phyloP scores from a whole-genome alignment of 805 yeast species.

The Metschnikowia kunwiensis region DNA sequence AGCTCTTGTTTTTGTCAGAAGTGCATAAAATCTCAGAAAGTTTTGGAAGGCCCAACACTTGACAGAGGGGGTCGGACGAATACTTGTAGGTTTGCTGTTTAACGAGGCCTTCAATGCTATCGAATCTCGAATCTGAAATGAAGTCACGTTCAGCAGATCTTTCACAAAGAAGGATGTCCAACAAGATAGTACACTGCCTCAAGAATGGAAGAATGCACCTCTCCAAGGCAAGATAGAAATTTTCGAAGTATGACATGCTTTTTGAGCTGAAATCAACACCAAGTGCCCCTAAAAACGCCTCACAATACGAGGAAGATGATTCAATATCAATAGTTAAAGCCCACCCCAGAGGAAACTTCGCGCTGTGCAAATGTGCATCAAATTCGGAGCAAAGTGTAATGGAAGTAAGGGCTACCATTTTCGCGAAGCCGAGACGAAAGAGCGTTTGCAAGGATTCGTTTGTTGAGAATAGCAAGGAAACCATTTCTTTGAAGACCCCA shows the following conservation, averaged over 20 bases:
- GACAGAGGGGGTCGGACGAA: constrained; percentile 25
- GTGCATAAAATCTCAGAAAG: constrained; percentile 2
- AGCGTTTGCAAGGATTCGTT: constrained; percentile 42
- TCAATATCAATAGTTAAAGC: background rate
- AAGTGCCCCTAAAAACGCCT: background rate
- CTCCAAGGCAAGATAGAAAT: constrained; percentile 11
- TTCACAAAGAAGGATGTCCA: constrained; percentile 32
- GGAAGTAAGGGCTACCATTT: constrained; percentile 24
- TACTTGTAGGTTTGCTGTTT: too few species aligned
- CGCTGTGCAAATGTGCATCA: constrained; percentile 1
- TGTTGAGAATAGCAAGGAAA: constrained; percentile 42
- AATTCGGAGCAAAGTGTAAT: constrained; percentile 19
- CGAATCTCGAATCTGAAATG: too few species aligned
- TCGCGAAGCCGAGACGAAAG: constrained; percentile 30
- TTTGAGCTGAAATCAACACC: constrained; percentile 1
- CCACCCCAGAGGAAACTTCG: background rate
- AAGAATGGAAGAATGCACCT: constrained; percentile 29
- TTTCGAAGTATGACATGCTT: background rate
- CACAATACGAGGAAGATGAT: constrained; percentile 1
- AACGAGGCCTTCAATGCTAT: too few species aligned
- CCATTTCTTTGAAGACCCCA: constrained; percentile 36
- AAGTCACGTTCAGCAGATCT: constrained; percentile 23
- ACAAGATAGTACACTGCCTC: constrained; percentile 33
- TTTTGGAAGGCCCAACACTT: constrained; percentile 24
- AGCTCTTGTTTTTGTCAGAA: background rate